phyloP scores from a whole-genome alignment of 305 asterid species.

The Euphrasia arctica region DNA sequence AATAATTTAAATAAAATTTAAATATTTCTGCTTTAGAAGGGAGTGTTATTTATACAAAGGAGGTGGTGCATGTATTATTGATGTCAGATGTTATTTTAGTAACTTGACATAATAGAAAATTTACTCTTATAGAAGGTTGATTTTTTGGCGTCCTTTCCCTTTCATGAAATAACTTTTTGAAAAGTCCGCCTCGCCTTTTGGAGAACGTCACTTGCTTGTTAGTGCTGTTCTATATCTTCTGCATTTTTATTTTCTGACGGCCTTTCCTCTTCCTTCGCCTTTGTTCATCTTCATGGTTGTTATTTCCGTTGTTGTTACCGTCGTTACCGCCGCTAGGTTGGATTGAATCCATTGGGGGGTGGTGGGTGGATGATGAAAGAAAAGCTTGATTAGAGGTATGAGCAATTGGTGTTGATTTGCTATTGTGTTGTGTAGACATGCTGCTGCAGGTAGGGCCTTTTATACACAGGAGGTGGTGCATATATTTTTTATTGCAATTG shows the following conservation, averaged over 20 bases:
- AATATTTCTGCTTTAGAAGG: too few species aligned
- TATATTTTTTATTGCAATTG: neutral
- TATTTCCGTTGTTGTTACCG: neutral
- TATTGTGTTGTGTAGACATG: neutral
- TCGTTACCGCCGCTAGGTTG: neutral
- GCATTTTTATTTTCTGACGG: constrained; percentile 42
- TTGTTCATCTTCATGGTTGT: neutral
- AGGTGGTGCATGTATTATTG: too few species aligned
- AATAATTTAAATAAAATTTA: too few species aligned
- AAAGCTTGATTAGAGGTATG: too few species aligned
- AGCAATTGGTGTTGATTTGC: neutral
- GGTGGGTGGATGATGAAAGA: too few species aligned
- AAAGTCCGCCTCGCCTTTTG: constrained; percentile 41
- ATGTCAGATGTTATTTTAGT: too few species aligned
- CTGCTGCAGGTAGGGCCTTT: neutral
- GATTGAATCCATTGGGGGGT: neutral
- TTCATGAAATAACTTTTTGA: too few species aligned
- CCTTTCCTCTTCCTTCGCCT: constrained; percentile 31
- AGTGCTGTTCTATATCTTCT: constrained; percentile 34
- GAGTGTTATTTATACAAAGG: too few species aligned
- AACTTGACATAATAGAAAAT: too few species aligned
- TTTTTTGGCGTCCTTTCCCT: too few species aligned
- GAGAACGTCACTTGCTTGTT: constrained; percentile 49
- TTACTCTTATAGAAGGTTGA: too few species aligned
- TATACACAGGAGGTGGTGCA: neutral